Evolutionary conservation across 257 asterid genomes (phyloP).

Genomic region (Ocimum tenuiflorum): DNA sequence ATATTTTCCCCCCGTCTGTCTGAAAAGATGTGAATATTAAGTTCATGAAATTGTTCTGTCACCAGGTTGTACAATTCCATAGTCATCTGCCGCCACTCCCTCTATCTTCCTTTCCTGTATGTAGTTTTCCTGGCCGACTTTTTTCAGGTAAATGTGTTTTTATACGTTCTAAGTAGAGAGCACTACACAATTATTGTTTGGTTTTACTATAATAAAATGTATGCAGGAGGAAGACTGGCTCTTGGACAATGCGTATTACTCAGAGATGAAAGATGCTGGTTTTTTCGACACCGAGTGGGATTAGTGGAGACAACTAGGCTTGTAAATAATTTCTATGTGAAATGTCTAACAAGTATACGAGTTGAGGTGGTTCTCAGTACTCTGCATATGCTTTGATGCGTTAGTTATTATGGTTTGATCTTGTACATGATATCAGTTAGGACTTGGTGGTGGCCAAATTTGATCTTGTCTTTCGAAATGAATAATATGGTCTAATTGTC

Average conservation of each 20-base stretch:
- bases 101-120: conserved; percentile 69
- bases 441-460: not conserved
- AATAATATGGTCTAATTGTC: too few relatives aligned
- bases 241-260: conserved; percentile 72
- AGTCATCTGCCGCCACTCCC: conserved; percentile 55
- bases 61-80: conserved; percentile 65
- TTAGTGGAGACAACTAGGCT: conserved; percentile 17
- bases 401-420: not conserved
- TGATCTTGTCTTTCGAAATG: too few relatives aligned
- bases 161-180: not conserved
- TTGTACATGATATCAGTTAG: not conserved
- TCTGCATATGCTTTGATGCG: not conserved
- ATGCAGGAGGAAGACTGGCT: conserved; percentile 92
- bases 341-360: conserved; percentile 19
- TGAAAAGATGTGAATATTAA: not conserved
- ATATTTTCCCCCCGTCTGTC: not conserved
- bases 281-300: conserved; percentile 79
- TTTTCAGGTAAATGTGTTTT: conserved; percentile 57
- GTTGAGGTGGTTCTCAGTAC: not conserved
- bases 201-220: not conserved
- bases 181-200: not conserved
- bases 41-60: conserved; percentile 7
- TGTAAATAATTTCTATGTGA: conserved; percentile 24
- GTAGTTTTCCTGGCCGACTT: conserved; percentile 66
- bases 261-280: conserved; percentile 94